phyloP scores from a whole-genome alignment of 1,139 yeast species.

The Pichia sp. region DNA sequence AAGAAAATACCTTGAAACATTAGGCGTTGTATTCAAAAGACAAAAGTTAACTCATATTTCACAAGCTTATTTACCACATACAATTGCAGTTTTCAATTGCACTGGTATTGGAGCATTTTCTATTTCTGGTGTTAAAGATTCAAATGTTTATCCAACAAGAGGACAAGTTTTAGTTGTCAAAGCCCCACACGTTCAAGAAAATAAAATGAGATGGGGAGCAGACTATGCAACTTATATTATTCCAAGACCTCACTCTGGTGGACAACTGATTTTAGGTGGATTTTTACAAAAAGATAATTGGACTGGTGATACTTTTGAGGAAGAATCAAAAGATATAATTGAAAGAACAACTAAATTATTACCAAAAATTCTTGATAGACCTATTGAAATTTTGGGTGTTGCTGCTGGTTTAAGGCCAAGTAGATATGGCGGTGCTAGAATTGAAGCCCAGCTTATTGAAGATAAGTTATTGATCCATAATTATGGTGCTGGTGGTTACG shows the following conservation, averaged over 20 bases:
- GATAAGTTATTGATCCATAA: constrained; percentile 49
- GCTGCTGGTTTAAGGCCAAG: constrained; percentile 68
- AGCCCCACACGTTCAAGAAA: constrained; percentile 49
- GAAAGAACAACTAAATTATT: constrained; percentile 46
- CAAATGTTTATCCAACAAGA: constrained; percentile 51
- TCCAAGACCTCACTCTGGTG: constrained; percentile 58
- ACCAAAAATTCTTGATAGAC: constrained; percentile 44
- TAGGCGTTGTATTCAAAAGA: constrained; percentile 47
- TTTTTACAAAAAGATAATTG: constrained; percentile 53
- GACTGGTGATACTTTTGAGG: constrained; percentile 48
- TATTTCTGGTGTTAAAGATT: constrained; percentile 54
- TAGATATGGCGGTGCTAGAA: constrained; percentile 61
- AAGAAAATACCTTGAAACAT: constrained; percentile 34
- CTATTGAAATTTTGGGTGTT: constrained; percentile 48
- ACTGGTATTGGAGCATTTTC: constrained; percentile 60
- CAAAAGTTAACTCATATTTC: constrained; percentile 43
- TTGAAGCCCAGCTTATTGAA: constrained; percentile 43
- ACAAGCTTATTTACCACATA: constrained; percentile 41
- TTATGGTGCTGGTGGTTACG: constrained; percentile 74
- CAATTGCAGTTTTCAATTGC: constrained; percentile 57
- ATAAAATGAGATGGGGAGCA: constrained; percentile 46
- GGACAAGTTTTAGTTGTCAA: constrained; percentile 64
- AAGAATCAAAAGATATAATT: constrained; percentile 53
- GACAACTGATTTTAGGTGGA: constrained; percentile 64
- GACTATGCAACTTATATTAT: constrained; percentile 57